Percentiles rank a stretch among this genome's conserved stretches.
Conservation (phyloP, 2,329 filamentous ascomycete species). For the Orbilia ellipsospora region DNA sequence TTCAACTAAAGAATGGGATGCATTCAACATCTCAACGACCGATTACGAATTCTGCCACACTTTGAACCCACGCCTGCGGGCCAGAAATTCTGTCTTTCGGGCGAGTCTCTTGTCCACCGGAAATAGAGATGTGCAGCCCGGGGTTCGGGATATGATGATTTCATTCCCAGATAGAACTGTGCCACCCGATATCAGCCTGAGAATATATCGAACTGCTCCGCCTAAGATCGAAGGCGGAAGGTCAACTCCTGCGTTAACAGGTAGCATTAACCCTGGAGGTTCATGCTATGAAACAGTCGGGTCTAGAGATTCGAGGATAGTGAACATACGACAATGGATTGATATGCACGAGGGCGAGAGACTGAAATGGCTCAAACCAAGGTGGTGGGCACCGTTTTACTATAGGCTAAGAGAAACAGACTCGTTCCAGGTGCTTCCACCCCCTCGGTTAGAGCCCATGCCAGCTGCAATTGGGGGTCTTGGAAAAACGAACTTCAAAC, state of each 20-base stretch:
- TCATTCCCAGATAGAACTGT: conserved; percentile 20
- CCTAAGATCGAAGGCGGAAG: neutral
- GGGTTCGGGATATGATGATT: conserved; percentile 26
- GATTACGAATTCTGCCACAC: conserved; percentile 33
- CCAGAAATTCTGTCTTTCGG: conserved; percentile 24
- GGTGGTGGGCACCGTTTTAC: conserved; percentile 34
- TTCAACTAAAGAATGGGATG: conserved; percentile 22
- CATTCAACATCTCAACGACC: conserved; percentile 32
- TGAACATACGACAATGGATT: conserved; percentile 27
- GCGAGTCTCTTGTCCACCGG: conserved; percentile 12
- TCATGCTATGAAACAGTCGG: conserved; percentile 14
- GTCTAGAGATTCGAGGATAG: conserved; percentile 7
- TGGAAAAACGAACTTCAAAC: neutral
- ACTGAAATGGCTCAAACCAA: conserved; percentile 39
- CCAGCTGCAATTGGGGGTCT: neutral
- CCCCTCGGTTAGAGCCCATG: neutral
- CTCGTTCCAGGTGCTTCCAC: conserved; percentile 35
- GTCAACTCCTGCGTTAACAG: neutral
- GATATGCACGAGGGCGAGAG: conserved; percentile 10
- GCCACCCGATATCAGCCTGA: conserved; percentile 43
- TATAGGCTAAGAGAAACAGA: conserved; percentile 34
- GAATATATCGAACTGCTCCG: conserved; percentile 35
- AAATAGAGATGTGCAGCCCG: conserved; percentile 29
- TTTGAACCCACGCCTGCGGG: conserved; percentile 14
- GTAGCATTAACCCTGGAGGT: conserved; percentile 6